Percentiles rank a stretch among this genome's conserved stretches.
Evolutionary conservation across 139 green algal species (phyloP).

Genomic region (Deuterostichococcus epilithicus): DNA sequence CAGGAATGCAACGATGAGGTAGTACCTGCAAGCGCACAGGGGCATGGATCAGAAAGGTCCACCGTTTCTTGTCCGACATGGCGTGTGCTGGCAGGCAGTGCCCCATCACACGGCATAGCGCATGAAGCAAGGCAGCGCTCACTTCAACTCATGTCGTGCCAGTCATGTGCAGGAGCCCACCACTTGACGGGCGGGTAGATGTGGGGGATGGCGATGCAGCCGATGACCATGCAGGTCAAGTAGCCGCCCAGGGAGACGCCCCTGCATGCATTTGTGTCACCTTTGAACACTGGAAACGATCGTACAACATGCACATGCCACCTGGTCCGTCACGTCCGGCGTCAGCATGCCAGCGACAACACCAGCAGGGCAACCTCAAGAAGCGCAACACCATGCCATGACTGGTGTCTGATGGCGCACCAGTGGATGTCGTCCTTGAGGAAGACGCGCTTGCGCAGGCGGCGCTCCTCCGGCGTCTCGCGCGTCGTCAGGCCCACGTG

Average conservation of each 20-base stretch:
- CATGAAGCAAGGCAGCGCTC: no score
- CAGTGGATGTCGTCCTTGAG: conserved; percentile 28
- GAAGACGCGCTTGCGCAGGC: conserved; percentile 31
- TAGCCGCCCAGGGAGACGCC: conserved; percentile 9
- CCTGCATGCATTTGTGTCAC: background rate
- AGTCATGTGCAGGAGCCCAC: background rate
- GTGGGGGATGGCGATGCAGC: conserved; percentile 3
- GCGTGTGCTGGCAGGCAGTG: no score
- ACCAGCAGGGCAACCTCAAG: no score
- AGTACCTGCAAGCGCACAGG: conserved; percentile 17
- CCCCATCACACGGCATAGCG: no score
- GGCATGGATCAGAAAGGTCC: background rate
- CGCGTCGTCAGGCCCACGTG: conserved; percentile 2
- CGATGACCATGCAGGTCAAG: background rate
- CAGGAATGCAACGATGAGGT: conserved; percentile 27
- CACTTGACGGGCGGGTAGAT: conserved; percentile 32
- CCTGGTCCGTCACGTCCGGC: no score
- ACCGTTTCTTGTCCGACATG: no score
- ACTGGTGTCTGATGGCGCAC: conserved; percentile 14
- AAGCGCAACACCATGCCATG: conserved; percentile 16
- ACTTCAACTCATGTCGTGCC: no score
- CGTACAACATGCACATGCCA: no score
- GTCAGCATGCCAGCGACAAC: no score
- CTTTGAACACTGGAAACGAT: no score
- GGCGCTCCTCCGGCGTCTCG: conserved; percentile 21